Conservation (phyloP, 169 alveolate species). For the Plasmodium yoelii region DNA sequence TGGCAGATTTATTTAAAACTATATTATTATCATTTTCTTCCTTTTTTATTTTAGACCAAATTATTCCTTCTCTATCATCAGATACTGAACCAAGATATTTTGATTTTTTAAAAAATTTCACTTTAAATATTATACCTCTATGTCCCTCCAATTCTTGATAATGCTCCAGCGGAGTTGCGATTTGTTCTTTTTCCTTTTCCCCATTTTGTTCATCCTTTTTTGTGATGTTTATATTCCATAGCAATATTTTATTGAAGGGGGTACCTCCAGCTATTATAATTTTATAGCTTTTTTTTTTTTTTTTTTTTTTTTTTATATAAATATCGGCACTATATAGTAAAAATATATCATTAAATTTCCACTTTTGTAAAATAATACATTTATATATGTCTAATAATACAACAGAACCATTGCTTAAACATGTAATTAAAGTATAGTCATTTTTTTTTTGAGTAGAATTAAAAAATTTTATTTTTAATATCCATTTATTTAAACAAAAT, state of each 20-base stretch:
- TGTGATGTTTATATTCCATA: slow-evolving; percentile 39
- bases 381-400: slow-evolving; percentile 45
- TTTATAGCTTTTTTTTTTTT: slow-evolving; percentile 28
- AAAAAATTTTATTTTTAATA: slow-evolving; percentile 25
- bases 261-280: slow-evolving; percentile 61
- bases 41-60: slow-evolving; percentile 24
- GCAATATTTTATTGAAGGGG: slow-evolving; percentile 62
- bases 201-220: background rate
- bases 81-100: slow-evolving; percentile 60
- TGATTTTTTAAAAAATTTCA: slow-evolving; percentile 44
- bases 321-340: slow-evolving; percentile 71
- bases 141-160: slow-evolving; percentile 50
- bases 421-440: slow-evolving; percentile 8
- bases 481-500: slow-evolving; percentile 65
- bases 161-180: slow-evolving; percentile 1
- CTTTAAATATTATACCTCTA: slow-evolving; percentile 72
- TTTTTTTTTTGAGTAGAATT: background rate
- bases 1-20: too few relatives aligned
- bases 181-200: slow-evolving; percentile 9
- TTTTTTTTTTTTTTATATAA: slow-evolving; percentile 28
- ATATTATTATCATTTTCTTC: background rate
- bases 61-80: slow-evolving; percentile 72
- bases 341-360: slow-evolving; percentile 53
- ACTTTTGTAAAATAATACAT: slow-evolving; percentile 26
- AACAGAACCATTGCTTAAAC: slow-evolving; percentile 61